A percentile compares a stretch with the other conserved stretches of the same genome.
phyloP scores from a whole-genome alignment of 371 early-diverging fungal genomes.

The Blyttiomyces sp. region DNA sequence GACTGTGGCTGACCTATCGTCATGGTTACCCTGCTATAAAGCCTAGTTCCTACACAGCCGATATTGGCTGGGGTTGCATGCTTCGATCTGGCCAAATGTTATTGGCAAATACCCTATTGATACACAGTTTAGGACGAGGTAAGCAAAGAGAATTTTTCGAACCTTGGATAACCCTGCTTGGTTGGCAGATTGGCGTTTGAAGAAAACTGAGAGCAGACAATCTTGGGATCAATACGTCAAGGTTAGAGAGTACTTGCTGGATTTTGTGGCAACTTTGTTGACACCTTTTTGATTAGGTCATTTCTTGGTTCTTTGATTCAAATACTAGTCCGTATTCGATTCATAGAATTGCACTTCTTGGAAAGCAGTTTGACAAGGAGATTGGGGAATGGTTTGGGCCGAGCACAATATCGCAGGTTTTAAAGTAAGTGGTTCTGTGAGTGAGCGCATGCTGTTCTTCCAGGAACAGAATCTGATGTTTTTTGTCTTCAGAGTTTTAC shows the following conservation, averaged over 20 bases:
- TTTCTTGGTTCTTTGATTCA: constrained; percentile 82
- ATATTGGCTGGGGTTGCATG: constrained; percentile 96
- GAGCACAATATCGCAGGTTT: constrained; percentile 83
- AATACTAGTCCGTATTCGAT: constrained; percentile 81
- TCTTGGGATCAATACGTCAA: constrained; percentile 25
- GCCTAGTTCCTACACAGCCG: constrained; percentile 77
- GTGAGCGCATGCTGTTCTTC: neutral
- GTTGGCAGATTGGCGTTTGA: constrained; percentile 29
- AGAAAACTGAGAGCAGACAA: constrained; percentile 7
- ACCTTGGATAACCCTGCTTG: too few relatives aligned
- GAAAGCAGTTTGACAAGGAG: constrained; percentile 78
- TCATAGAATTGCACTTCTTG: constrained; percentile 86
- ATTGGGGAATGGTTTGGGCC: constrained; percentile 98
- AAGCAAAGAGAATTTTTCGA: neutral
- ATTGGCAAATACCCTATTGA: constrained; percentile 77
- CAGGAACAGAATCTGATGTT: neutral
- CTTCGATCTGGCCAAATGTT: constrained; percentile 91
- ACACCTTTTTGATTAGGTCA: constrained; percentile 45
- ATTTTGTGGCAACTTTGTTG: neutral
- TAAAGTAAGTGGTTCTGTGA: constrained; percentile 56
- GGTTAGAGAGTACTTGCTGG: constrained; percentile 7
- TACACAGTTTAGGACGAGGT: constrained; percentile 41
- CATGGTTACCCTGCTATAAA: constrained; percentile 79
- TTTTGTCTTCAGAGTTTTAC: constrained; percentile 54
- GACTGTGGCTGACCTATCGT: constrained; percentile 92